Percentiles rank a stretch among this genome's conserved stretches.
Evolutionary conservation across 768 basidiomycete genomes (phyloP).

Genomic region (Exidia glandulosa): DNA sequence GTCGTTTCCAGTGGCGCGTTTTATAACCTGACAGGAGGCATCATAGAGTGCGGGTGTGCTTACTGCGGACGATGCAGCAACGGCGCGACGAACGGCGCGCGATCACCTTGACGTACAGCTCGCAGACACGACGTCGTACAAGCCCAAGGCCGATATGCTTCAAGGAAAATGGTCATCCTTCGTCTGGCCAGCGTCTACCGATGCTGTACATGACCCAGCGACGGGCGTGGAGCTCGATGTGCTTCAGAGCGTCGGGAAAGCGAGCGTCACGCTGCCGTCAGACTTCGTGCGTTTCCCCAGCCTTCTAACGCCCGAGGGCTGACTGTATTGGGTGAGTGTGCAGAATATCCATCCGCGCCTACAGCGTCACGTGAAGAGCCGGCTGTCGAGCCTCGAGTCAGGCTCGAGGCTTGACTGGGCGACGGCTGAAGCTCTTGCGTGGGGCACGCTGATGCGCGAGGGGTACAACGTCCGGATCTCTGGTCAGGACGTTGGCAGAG

Average conservation of each 20-base stretch:
- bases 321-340: no score
- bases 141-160: slow-evolving; percentile 43
- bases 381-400: slow-evolving; percentile 55
- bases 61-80: slow-evolving; percentile 33
- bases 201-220: slow-evolving; percentile 42
- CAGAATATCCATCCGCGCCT: slow-evolving; percentile 74
- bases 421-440: slow-evolving; percentile 84
- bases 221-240: slow-evolving; percentile 52
- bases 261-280: slow-evolving; percentile 49
- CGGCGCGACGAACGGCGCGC: slow-evolving; percentile 48
- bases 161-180: slow-evolving; percentile 54
- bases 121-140: slow-evolving; percentile 33
- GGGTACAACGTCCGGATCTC: slow-evolving; percentile 81
- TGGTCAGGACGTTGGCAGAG: slow-evolving; percentile 81
- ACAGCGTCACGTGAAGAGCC: slow-evolving; percentile 66
- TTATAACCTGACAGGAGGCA: no score
- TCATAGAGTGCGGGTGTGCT: slow-evolving; percentile 42
- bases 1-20: neutral
- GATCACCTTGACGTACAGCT: slow-evolving; percentile 54
- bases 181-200: slow-evolving; percentile 48
- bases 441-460: slow-evolving; percentile 75
- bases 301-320: neutral
- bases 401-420: slow-evolving; percentile 80
- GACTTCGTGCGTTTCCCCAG: slow-evolving; percentile 46
- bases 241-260: slow-evolving; percentile 50